A percentile compares a stretch with the other conserved stretches of the same genome.
phyloP scores from a whole-genome alignment of 2,329 filamentous ascomycete species.

The Sclerotiophoma versabilis region DNA sequence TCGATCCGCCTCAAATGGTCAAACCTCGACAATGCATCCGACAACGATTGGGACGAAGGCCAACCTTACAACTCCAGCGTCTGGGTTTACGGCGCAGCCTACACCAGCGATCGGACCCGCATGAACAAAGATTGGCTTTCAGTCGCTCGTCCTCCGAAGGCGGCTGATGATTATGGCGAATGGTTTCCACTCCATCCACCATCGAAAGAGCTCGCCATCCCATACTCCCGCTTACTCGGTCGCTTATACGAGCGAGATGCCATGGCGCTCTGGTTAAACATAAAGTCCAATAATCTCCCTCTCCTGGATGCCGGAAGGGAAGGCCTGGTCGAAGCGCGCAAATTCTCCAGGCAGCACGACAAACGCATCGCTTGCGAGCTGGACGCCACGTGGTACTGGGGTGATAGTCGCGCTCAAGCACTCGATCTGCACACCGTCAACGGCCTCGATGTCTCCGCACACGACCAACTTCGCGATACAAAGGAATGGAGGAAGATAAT shows the following conservation, averaged over 20 bases:
- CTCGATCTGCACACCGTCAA: conserved; percentile 64
- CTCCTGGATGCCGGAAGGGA: conserved; percentile 55
- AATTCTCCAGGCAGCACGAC: conserved; percentile 57
- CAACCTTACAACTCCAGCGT: conserved; percentile 56
- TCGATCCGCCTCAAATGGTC: conserved; percentile 60
- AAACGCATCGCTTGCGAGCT: conserved; percentile 51
- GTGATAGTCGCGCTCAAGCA: conserved; percentile 62
- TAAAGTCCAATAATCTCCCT: conserved; percentile 7
- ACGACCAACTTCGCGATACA: conserved; percentile 55
- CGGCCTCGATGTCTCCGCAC: conserved; percentile 58
- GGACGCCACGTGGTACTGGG: conserved; percentile 63
- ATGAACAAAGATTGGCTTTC: conserved; percentile 37
- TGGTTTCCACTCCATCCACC: conserved; percentile 61
- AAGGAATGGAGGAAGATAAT: conserved; percentile 57
- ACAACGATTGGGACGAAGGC: conserved; percentile 55
- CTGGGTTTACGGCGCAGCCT: conserved; percentile 60
- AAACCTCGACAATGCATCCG: conserved; percentile 56
- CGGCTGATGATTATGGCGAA: conserved; percentile 52
- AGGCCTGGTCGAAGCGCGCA: conserved; percentile 56
- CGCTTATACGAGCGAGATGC: conserved; percentile 62
- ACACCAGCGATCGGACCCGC: conserved; percentile 48
- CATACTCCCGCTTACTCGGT: conserved; percentile 61
- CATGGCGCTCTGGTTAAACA: conserved; percentile 55
- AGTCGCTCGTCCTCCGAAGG: conserved; percentile 27
- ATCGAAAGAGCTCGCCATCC: conserved; percentile 53